These are phyloP conservation scores for Cardamine occulta DNA, from an alignment of 345 rosid genomes.

Conservation along the genomic window DNA sequence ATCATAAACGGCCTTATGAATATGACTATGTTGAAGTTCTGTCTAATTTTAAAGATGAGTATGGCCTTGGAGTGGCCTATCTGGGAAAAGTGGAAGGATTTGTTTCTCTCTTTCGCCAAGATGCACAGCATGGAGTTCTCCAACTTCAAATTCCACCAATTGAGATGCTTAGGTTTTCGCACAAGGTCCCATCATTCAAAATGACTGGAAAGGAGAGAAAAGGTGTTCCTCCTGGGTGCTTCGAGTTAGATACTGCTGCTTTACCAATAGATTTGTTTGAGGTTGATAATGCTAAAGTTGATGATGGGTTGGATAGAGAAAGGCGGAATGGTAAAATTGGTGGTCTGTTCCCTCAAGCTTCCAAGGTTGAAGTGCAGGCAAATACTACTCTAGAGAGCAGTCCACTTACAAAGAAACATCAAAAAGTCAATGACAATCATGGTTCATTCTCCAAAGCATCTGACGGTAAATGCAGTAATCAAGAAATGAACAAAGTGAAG, in stretches of 20 bases:
- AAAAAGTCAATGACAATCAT: conserved; percentile 24
- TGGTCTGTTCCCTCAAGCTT: conserved; percentile 26
- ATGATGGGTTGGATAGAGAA: conserved; percentile 21
- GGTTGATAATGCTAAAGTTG: conserved; percentile 18
- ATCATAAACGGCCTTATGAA: conserved; percentile 52
- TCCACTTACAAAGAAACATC: conserved; percentile 38
- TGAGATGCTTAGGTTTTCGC: conserved; percentile 75
- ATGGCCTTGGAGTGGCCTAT: conserved; percentile 71
- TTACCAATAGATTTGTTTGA: conserved; percentile 50
- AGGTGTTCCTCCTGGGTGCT: conserved; percentile 75
- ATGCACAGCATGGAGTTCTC: conserved; percentile 39
- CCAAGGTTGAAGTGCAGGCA: conserved; percentile 34
- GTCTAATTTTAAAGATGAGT: conserved; percentile 52
- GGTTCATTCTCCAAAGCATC: conserved; percentile 25
- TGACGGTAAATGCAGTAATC: not conserved
- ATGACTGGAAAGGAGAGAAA: conserved; percentile 76
- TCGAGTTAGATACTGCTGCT: conserved; percentile 80
- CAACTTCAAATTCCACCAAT: conserved; percentile 47
- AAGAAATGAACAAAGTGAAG: conserved; percentile 28
- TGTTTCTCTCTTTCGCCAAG: conserved; percentile 62
- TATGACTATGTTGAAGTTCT: conserved; percentile 74
- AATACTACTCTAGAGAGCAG: conserved; percentile 25
- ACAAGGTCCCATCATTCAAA: conserved; percentile 65
- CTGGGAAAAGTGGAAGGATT: conserved; percentile 80
- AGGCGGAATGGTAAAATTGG: conserved; percentile 30